Percentiles rank a stretch among this genome's conserved stretches.
phyloP scores from a whole-genome alignment of 169 alveolate genomes.

The Cryptosporidium ryanae region DNA sequence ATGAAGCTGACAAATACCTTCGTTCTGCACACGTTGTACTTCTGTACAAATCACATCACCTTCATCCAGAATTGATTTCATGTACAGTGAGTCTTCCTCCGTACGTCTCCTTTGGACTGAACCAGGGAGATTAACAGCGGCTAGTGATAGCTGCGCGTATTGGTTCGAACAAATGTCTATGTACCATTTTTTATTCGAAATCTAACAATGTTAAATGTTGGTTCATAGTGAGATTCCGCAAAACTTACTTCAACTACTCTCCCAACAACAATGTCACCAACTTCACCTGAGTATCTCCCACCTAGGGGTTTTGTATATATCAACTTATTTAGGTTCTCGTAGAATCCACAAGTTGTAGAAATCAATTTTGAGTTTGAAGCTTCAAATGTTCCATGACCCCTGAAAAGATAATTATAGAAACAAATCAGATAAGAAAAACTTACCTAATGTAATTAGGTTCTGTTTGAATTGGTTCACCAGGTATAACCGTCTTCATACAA shows the following conservation, averaged over 20 bases:
- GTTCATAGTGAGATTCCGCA: not conserved
- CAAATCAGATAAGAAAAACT: not conserved
- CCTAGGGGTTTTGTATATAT: slow-evolving; percentile 86
- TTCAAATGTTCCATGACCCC: slow-evolving; percentile 73
- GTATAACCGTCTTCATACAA: slow-evolving; percentile 47
- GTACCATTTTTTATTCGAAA: slow-evolving; percentile 83
- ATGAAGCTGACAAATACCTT: slow-evolving; percentile 87
- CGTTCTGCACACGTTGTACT: slow-evolving; percentile 88
- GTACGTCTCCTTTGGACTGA: slow-evolving; percentile 89
- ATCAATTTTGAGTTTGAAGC: slow-evolving; percentile 8
- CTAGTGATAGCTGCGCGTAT: slow-evolving; percentile 88
- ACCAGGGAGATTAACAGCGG: slow-evolving; percentile 90
- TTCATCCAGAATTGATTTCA: slow-evolving; percentile 89
- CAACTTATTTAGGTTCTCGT: slow-evolving; percentile 81
- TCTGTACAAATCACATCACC: slow-evolving; percentile 92
- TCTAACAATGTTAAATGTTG: not conserved
- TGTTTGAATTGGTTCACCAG: slow-evolving; percentile 60
- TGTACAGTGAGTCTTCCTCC: slow-evolving; percentile 91
- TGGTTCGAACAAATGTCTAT: slow-evolving; percentile 91
- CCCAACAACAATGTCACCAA: slow-evolving; percentile 88
- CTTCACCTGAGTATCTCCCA: slow-evolving; percentile 85
- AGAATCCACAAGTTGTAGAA: slow-evolving; percentile 56
- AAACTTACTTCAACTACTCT: slow-evolving; percentile 81
- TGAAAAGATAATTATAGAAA: not conserved
- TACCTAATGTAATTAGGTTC: slow-evolving; percentile 72